phyloP scores from a whole-genome alignment of 2,329 filamentous ascomycete species.

The Hymenoscyphus linearis region DNA sequence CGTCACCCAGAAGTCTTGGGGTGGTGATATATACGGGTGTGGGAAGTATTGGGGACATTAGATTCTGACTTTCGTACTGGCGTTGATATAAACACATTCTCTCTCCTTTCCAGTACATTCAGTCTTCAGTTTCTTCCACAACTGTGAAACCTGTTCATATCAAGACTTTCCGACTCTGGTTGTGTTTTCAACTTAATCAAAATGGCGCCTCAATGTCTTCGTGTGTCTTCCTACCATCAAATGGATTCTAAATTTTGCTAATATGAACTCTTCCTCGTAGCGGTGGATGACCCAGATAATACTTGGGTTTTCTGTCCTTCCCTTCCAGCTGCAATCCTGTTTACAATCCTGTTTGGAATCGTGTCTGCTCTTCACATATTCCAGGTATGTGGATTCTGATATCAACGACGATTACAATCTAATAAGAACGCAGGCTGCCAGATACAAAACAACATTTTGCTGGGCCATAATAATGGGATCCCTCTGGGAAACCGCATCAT shows the following conservation, averaged over 20 bases:
- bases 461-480: conserved; percentile 39
- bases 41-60: neutral
- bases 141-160: neutral
- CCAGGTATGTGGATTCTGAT: conserved; percentile 17
- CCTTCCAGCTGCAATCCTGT: conserved; percentile 31
- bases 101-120: neutral
- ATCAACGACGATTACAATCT: neutral
- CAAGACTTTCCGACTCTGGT: neutral
- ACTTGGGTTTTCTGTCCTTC: conserved; percentile 34
- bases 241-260: neutral
- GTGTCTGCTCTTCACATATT: conserved; percentile 28
- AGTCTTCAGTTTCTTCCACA: neutral
- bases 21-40: neutral
- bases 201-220: conserved; percentile 1
- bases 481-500: conserved; percentile 18
- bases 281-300: conserved; percentile 6
- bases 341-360: conserved; percentile 32
- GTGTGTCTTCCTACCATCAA: neutral
- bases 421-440: conserved; percentile 17
- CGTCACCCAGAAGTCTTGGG: neutral
- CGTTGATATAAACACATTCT: neutral
- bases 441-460: conserved; percentile 34
- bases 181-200: neutral
- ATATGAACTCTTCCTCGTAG: neutral
- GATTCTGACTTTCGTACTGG: neutral